These are phyloP conservation scores for Chaetomiaceae sp. DNA, from an alignment of 2,329 filamentous ascomycete species.

Conservation along the genomic window DNA sequence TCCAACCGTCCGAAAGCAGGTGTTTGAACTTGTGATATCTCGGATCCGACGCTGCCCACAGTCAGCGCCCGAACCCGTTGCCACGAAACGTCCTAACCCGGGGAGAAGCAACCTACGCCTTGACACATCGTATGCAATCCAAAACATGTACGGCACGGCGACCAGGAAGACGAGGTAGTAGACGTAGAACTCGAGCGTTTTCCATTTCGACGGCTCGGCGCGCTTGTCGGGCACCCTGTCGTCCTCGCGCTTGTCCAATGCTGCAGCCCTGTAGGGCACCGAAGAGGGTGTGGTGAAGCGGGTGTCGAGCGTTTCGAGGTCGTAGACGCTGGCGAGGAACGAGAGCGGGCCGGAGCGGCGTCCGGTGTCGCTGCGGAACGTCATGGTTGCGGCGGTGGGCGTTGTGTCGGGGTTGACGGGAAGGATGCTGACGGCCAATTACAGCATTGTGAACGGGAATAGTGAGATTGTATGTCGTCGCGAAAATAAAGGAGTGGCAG, in stretches of 20 bases:
- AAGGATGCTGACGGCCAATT: neutral
- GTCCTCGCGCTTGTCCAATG: conserved; percentile 39
- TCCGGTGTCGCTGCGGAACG: conserved; percentile 1
- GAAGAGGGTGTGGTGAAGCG: conserved; percentile 60
- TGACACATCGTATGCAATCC: conserved; percentile 81
- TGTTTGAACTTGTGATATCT: conserved; percentile 71
- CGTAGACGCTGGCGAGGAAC: conserved; percentile 51
- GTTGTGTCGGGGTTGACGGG: neutral
- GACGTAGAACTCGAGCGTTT: conserved; percentile 76
- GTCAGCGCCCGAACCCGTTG: neutral
- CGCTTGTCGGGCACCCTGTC: conserved; percentile 36
- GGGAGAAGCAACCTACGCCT: conserved; percentile 54
- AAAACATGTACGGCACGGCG: conserved; percentile 82
- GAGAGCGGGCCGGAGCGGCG: conserved; percentile 30
- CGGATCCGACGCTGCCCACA: conserved; percentile 65
- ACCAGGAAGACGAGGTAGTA: conserved; percentile 68
- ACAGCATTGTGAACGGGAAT: neutral
- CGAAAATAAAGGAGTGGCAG: conserved; percentile 1
- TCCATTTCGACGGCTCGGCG: conserved; percentile 64
- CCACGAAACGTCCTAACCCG: neutral
- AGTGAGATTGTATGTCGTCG: neutral
- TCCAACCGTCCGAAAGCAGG: conserved; percentile 78
- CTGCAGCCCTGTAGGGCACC: conserved; percentile 58
- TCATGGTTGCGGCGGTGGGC: conserved; percentile 6
- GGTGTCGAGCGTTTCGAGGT: conserved; percentile 43